A percentile compares a stretch with the other conserved stretches of the same genome.
These are phyloP conservation scores for Gossypium trilobum DNA, from an alignment of 441 rosid genomes.

Conservation along the genomic window DNA sequence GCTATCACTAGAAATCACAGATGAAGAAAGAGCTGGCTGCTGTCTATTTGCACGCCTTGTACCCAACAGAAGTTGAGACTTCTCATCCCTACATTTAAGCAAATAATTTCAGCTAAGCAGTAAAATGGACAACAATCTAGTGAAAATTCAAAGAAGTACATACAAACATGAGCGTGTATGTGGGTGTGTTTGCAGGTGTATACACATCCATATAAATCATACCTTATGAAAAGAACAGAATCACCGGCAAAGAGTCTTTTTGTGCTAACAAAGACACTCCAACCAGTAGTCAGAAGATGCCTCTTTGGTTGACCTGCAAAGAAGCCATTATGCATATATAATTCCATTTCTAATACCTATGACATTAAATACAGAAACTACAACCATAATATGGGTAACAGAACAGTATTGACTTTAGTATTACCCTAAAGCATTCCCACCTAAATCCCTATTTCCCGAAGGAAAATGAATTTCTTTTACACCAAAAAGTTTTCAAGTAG, in stretches of 20 bases:
- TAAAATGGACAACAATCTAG: constrained; percentile 2
- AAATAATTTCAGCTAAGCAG: constrained; percentile 18
- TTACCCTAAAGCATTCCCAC: not conserved
- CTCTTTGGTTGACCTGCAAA: constrained; percentile 84
- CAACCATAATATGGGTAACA: not conserved
- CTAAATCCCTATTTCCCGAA: not conserved
- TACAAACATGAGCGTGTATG: not conserved
- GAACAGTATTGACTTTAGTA: not conserved
- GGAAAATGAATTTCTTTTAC: constrained; percentile 1
- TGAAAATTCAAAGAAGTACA: not conserved
- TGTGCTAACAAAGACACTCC: constrained; percentile 90
- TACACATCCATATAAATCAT: constrained; percentile 10
- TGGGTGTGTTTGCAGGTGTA: not conserved
- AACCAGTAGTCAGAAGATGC: constrained; percentile 82
- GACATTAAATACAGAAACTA: not conserved
- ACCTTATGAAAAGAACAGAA: constrained; percentile 86
- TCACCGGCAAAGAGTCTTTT: constrained; percentile 91
- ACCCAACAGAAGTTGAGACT: constrained; percentile 56
- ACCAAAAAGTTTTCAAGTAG: not conserved
- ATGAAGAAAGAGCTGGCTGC: constrained; percentile 58
- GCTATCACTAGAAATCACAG: constrained; percentile 65
- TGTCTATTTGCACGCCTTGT: constrained; percentile 54
- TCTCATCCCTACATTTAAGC: constrained; percentile 47
- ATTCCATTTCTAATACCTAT: constrained; percentile 1
- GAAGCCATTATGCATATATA: not conserved